These are phyloP conservation scores for Kodamaea kaohsiungensis DNA, from an alignment of 805 yeast species.

Conservation along the genomic window DNA sequence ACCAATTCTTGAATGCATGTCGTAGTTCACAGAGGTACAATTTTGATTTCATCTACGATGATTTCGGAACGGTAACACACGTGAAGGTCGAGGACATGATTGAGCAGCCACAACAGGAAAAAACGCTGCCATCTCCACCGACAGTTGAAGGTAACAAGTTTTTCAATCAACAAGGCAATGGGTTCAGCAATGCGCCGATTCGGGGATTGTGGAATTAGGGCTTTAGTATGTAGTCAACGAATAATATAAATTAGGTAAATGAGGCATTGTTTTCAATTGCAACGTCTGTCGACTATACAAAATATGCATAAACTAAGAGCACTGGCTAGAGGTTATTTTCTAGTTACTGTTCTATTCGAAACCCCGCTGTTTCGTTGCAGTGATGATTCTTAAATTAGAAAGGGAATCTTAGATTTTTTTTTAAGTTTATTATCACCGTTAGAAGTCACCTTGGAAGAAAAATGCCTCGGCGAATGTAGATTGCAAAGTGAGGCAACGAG, in stretches of 20 bases:
- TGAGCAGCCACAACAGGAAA: background rate
- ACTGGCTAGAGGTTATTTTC: background rate
- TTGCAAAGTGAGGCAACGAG: too few relatives aligned
- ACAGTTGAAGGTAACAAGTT: background rate
- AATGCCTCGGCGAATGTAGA: too few relatives aligned
- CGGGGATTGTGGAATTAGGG: slow-evolving; percentile 6
- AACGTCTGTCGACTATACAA: too few relatives aligned
- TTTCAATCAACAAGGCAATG: background rate
- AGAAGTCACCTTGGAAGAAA: too few relatives aligned
- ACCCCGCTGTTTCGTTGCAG: too few relatives aligned
- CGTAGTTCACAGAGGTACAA: slow-evolving; percentile 27
- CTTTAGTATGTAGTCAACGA: background rate
- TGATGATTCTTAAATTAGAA: too few relatives aligned
- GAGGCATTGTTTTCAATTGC: too few relatives aligned
- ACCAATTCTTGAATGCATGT: slow-evolving; percentile 30
- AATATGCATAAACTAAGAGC: background rate
- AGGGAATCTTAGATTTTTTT: too few relatives aligned
- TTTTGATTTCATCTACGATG: slow-evolving; percentile 49
- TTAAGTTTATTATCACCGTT: too few relatives aligned
- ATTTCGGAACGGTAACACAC: slow-evolving; percentile 45
- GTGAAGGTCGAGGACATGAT: slow-evolving; percentile 28
- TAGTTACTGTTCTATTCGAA: too few relatives aligned
- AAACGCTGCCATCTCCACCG: background rate
- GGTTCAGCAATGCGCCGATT: background rate
- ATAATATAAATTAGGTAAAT: too few relatives aligned